Base-by-base conservation (phyloP, 148 eudicot species). In the Agrostemma githago region DNA sequence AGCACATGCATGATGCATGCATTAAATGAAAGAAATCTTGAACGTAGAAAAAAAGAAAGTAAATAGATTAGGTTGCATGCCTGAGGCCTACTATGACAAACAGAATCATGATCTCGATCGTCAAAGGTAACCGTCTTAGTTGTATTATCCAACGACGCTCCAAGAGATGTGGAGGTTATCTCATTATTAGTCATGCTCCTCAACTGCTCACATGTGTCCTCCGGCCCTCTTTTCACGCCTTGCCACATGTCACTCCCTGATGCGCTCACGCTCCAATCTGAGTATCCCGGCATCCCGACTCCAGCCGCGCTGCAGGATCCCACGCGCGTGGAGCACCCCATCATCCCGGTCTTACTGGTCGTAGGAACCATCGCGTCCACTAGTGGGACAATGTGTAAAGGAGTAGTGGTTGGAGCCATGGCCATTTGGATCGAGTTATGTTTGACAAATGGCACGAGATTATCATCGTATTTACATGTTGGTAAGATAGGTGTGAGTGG, bases 41-140 rank as follows among this genome's bases (percentile, higher is more conserved):
- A 26, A 26, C 34, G 34, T 26, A 26, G 34, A 26, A 26, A 26
- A 26, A 26, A 26, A 26, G n/a, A n/a, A n/a, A n/a, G n/a, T n/a
- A 26, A 26, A 26, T 26, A 26, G 12, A 42, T 5, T 38, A 21
- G 21, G 3, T 26, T 26, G 34, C 5, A 62, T 73, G 72, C 97
- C 91, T 86, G 86, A 54, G 84, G 75, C 63, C 80, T 77, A 64
- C 89, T 87, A 53, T 87, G 96, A 75, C 85, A 82, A 63, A 79
- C 90, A 10, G 93, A 90, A 71, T 93, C 98, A 48, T 83, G 85
- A 8, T 93, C 98, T 39, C 82, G 85, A 11, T 82, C 92, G 15
- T 91, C 92, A 39, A 79, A 76, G 72, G 90, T 74, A 48, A 83
- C 78, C 9, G 76, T 74, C 54, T 73, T 82, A 16, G 90, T 90